A percentile compares a stretch with the other conserved stretches of the same genome.
Conservation (phyloP, 306 rosid genomes). For the Sicyos edulis region DNA sequence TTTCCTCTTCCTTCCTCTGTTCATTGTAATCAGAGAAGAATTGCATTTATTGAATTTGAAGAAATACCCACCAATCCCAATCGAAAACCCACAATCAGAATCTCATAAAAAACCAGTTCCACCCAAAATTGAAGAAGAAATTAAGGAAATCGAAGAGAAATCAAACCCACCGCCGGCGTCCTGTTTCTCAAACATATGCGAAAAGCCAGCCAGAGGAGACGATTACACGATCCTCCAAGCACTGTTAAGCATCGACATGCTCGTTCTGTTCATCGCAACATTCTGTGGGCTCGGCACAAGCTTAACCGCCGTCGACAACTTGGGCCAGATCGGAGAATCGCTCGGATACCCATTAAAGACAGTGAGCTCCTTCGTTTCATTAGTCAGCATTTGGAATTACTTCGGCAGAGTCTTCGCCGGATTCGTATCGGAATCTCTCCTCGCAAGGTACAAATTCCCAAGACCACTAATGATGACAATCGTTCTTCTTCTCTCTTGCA, state of each 20-base stretch:
- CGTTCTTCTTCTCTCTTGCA: slow-evolving; percentile 33
- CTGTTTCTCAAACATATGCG: background rate
- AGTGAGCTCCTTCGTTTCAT: slow-evolving; percentile 31
- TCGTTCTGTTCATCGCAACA: slow-evolving; percentile 30
- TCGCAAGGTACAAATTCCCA: slow-evolving; percentile 32
- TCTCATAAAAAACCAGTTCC: background rate
- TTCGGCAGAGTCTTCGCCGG: slow-evolving; percentile 45
- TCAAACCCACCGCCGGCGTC: background rate
- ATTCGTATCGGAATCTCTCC: slow-evolving; percentile 35
- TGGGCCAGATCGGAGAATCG: slow-evolving; percentile 51
- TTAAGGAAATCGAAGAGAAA: no score
- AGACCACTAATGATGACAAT: slow-evolving; percentile 38
- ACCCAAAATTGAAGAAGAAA: background rate
- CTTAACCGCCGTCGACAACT: slow-evolving; percentile 39
- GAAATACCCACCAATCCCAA: background rate
- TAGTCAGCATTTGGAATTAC: slow-evolving; percentile 50
- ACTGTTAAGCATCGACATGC: slow-evolving; percentile 36
- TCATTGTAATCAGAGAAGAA: slow-evolving; percentile 34
- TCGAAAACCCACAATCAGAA: slow-evolving; percentile 17
- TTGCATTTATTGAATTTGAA: slow-evolving; percentile 20
- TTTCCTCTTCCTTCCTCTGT: slow-evolving; percentile 30
- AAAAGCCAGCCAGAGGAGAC: slow-evolving; percentile 32
- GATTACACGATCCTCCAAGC: slow-evolving; percentile 48
- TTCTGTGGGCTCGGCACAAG: slow-evolving; percentile 42
- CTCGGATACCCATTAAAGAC: slow-evolving; percentile 32